Evolutionary conservation across 2,329 filamentous ascomycete species (phyloP), one percentile per base, ranked within the genome.

Genomic region (Fusarium nematophilum): DNA sequence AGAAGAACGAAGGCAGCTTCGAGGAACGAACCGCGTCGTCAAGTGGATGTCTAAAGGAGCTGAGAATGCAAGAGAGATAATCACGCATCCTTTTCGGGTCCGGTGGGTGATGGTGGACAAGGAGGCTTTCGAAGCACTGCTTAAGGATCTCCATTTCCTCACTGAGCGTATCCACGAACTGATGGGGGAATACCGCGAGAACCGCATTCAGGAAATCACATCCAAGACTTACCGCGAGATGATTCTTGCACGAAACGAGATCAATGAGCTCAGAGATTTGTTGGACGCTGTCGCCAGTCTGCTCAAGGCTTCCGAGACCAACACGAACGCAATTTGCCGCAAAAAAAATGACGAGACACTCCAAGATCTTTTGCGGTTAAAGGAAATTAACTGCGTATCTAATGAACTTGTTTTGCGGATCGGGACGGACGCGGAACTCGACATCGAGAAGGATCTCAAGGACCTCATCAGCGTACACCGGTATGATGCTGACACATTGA

Each of bases 31-130:
- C 14, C 25, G 34, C 10, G 18, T 47, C 9, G 18, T 17, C 5
- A 47, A 29, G 15, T 47, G 43, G 43, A 15, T 47, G 13, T 34
- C 43, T 11, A 37, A 47, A 17, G 14, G 23, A 29, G 43, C 33
- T 11, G n/a, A 17, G 23, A 36, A 17, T 29, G 43, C 33, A 9
- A 47, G 27, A 21, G 30, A 47, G 8, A 37, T 47, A n/a, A 15
- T 37, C 15, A 18, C 43, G 11, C 31, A 47, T 21, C 43, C 43
- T 13, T 27, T 13, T 6, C 31, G 43, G 17, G 29, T 47, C 29
- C 33, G 43, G 18, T 47, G 33, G 43, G 31, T 37, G 1, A 38
- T 47, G 43, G 43, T 47, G 21, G 43, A 47, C 25, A 47, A 47
- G 26, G 31, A 29, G 10, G 33, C n/a, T 9, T 47, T 47, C 25